Base-by-base conservation (phyloP, 2,329 filamentous ascomycete genomes). In the Diplodia seriata region DNA sequence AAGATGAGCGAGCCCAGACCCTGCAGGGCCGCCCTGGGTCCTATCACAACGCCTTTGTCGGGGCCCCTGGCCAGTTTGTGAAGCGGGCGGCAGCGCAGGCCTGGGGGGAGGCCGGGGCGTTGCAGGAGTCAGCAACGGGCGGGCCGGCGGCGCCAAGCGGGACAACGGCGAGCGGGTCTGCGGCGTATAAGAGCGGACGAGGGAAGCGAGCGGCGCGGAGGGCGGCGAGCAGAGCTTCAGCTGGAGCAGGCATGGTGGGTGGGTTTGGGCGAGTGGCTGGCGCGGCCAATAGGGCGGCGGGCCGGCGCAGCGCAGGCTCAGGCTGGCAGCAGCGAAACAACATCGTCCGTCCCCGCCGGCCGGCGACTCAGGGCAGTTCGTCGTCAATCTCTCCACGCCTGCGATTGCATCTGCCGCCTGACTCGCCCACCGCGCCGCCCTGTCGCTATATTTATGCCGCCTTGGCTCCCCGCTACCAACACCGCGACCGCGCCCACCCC, bases 401-500 rank as follows among this genome's bases (percentile, higher is more conserved):
- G 56, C 57, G 57, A 61, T 61, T 43, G 40, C 57, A 14, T 31
- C 18, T 20, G 29, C 15, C 7, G 23, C 47, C 59, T 63, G 59
- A 63, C 59, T 63, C 59, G 59, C 57, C 29, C 40, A 18, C 40
- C 7, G n/a, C 15, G 4, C 14, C 15, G 29, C 20, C 56, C 57
- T 15, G 23, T 61, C 57, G 29, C 57, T 61, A 36, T 62, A 63
- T 63, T 63, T 63, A 63, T 63, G 59, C 47, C n/a, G 23, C 15
- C 59, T 63, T 63, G 59, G 59, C 59, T 33, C 47, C 59, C 59
- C 50, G 47, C 57, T 47, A 8, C 40, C 8, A 29, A 40, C 8
- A 9, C 57, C 20, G 43, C 57, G 12, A 9, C 51, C 51, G 12
- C 11, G 18, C 36, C 55, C 55, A 23, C 9, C 18, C 26, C 26